Evolutionary conservation across 768 basidiomycete genomes (phyloP).

Genomic region (Neoboletus magnificus): DNA sequence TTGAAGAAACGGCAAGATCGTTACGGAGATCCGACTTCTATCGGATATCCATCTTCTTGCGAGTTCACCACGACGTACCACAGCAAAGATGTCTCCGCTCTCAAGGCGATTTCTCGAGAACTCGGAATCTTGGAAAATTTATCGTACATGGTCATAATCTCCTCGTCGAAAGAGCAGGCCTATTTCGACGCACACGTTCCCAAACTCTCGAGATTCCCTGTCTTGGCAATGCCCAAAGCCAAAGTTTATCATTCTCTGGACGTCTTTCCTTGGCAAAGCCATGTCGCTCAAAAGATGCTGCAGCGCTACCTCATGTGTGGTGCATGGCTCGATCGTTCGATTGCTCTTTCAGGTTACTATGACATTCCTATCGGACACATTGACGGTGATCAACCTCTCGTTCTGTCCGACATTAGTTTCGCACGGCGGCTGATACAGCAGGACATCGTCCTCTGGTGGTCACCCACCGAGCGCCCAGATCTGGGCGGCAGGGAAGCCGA

Average conservation of each 20-base stretch:
- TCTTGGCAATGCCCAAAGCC: slow-evolving; percentile 83
- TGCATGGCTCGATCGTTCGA: slow-evolving; percentile 72
- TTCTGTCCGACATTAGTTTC: slow-evolving; percentile 86
- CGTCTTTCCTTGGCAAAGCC: slow-evolving; percentile 85
- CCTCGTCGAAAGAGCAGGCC: slow-evolving; percentile 76
- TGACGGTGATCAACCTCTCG: slow-evolving; percentile 85
- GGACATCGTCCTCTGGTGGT: slow-evolving; percentile 97
- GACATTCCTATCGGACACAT: slow-evolving; percentile 92
- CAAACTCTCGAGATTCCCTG: slow-evolving; percentile 79
- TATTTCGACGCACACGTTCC: slow-evolving; percentile 77
- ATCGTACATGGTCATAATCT: slow-evolving; percentile 74
- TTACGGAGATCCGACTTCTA: slow-evolving; percentile 42
- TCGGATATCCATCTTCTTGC: slow-evolving; percentile 61
- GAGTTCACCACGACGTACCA: slow-evolving; percentile 75
- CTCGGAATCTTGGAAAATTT: slow-evolving; percentile 71
- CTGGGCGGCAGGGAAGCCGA: slow-evolving; percentile 93
- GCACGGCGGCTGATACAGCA: slow-evolving; percentile 83
- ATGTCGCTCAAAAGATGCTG: slow-evolving; percentile 81
- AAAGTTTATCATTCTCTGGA: slow-evolving; percentile 71
- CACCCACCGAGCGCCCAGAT: slow-evolving; percentile 82
- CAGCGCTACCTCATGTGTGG: slow-evolving; percentile 77
- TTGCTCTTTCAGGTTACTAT: slow-evolving; percentile 83
- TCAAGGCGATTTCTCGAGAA: slow-evolving; percentile 86
- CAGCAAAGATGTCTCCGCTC: slow-evolving; percentile 68
- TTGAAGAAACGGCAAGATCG: slow-evolving; percentile 46